Conservation (phyloP, 2,329 filamentous ascomycete species). For the Capronia epimyces region DNA sequence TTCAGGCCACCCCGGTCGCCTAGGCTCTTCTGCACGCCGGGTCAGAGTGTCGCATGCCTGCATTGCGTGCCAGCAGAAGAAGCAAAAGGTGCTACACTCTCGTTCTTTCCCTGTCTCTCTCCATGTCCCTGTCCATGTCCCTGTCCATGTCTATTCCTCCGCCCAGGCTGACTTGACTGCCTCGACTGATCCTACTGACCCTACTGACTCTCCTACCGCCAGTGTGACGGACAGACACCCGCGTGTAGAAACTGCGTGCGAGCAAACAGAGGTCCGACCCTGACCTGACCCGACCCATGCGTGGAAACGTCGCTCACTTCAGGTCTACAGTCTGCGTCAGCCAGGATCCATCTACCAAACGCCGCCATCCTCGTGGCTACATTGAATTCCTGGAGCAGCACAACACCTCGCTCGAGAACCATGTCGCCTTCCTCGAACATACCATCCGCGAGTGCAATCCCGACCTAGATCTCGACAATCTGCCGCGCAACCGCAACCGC, state of each 20-base stretch:
- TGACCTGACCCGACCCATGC: not conserved
- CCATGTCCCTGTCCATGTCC: too few species aligned
- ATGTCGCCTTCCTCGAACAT: constrained; percentile 12
- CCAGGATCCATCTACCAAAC: constrained; percentile 16
- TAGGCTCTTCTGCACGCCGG: too few species aligned
- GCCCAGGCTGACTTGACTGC: too few species aligned
- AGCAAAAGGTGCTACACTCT: constrained; percentile 7
- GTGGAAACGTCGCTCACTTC: too few species aligned
- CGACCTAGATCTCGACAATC: constrained; percentile 1
- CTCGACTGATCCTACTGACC: too few species aligned
- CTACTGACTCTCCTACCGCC: not conserved
- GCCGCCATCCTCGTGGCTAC: constrained; percentile 13
- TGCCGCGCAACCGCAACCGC: not conserved
- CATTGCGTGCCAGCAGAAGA: constrained; percentile 17
- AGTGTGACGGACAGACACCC: constrained; percentile 14
- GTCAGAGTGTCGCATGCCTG: constrained; percentile 12
- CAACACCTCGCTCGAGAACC: constrained; percentile 11
- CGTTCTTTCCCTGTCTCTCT: too few species aligned
- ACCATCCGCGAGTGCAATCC: constrained; percentile 1
- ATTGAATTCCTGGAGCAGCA: constrained; percentile 14
- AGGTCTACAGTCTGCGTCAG: constrained; percentile 14
- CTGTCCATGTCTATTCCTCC: too few species aligned
- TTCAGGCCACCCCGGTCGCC: too few species aligned
- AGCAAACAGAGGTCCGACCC: constrained; percentile 10
- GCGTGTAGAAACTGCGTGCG: constrained; percentile 12